Conservation (phyloP, 1,284 basidiomycete genomes). For the Rhodotorula glutinis region DNA sequence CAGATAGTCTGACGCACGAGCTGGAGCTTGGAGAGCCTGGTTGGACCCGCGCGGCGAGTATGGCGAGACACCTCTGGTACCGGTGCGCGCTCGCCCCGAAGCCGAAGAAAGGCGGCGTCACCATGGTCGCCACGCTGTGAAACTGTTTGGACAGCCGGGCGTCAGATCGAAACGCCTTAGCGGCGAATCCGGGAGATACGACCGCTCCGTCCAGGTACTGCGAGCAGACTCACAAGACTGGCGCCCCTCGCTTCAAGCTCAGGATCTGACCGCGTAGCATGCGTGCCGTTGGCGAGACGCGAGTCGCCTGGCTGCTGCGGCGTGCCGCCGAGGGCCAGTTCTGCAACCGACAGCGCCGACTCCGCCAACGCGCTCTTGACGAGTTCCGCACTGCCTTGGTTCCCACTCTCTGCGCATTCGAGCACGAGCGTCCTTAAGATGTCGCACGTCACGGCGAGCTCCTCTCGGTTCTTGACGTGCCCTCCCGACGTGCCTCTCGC, state of each 20-base stretch:
- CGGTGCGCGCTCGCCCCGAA: slow-evolving; percentile 5
- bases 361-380: slow-evolving; percentile 65
- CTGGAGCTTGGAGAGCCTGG: slow-evolving; percentile 49
- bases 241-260: slow-evolving; percentile 82
- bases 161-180: too few species aligned
- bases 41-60: slow-evolving; percentile 65
- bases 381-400: slow-evolving; percentile 17
- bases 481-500: slow-evolving; percentile 53
- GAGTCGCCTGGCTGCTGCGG: neutral
- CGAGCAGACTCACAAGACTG: slow-evolving; percentile 62
- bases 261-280: slow-evolving; percentile 57
- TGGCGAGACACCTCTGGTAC: slow-evolving; percentile 61
- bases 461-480: slow-evolving; percentile 59
- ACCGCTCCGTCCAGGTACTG: too few species aligned
- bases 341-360: slow-evolving; percentile 70
- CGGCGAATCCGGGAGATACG: too few species aligned
- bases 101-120: slow-evolving; percentile 61
- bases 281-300: neutral
- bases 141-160: slow-evolving; percentile 55
- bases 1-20: neutral
- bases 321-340: slow-evolving; percentile 57
- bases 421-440: slow-evolving; percentile 80
- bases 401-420: slow-evolving; percentile 81
- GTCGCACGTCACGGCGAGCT: slow-evolving; percentile 79
- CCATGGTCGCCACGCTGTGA: slow-evolving; percentile 87